Conservation (phyloP, 176 grass and related monocot species). For the Eremochloa ophiuroides region DNA sequence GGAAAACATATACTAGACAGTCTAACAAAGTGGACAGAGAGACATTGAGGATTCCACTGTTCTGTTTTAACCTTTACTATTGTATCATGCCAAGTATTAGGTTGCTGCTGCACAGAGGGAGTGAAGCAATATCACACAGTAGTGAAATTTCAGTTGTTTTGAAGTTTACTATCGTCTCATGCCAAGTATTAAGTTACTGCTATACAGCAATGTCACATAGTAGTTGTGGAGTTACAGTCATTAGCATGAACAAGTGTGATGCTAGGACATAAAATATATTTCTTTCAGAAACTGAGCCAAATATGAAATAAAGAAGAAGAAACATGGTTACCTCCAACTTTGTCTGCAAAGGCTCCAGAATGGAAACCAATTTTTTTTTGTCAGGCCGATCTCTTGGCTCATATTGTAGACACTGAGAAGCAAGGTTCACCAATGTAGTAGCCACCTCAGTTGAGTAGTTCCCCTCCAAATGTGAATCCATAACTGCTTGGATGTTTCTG, state of each 20-base stretch:
- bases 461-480: constrained; percentile 94
- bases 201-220: not conserved
- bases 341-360: constrained; percentile 70
- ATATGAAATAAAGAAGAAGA: constrained; percentile 1
- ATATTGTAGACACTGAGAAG: constrained; percentile 86
- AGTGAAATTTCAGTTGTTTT: not conserved
- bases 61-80: not conserved
- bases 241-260: not conserved
- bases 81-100: not conserved
- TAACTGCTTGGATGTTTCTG: constrained; percentile 76
- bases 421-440: constrained; percentile 77
- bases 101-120: not conserved
- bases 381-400: constrained; percentile 80
- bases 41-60: not conserved
- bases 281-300: not conserved
- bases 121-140: not conserved
- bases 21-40: not conserved
- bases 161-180: not conserved
- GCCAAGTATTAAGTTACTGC: not conserved
- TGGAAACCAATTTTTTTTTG: constrained; percentile 67
- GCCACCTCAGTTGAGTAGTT: constrained; percentile 81
- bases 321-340: constrained; percentile 58
- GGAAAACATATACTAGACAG: not conserved
- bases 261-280: not conserved
- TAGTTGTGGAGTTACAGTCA: not conserved